These are phyloP conservation scores for Talaromyces ruber DNA, from an alignment of 495 filamentous ascomycete species.

Conservation along the genomic window DNA sequence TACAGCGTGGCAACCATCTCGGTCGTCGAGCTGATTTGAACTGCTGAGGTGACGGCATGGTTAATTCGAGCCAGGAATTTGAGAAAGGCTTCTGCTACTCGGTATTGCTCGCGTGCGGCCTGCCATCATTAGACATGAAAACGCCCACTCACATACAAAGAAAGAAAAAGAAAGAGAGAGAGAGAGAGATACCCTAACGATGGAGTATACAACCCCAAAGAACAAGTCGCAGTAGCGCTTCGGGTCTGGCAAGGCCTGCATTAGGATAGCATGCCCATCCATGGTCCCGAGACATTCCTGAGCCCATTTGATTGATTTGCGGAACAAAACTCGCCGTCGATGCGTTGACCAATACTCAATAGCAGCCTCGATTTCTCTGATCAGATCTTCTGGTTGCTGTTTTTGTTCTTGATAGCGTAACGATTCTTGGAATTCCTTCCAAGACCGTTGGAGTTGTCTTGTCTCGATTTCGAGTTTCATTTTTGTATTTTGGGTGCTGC, in stretches of 20 bases:
- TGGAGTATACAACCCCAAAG: conserved; percentile 34
- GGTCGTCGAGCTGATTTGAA: conserved; percentile 7
- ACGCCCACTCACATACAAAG: too few species aligned
- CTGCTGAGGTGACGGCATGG: conserved; percentile 21
- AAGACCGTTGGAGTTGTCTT: conserved; percentile 33
- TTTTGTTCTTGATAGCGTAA: conserved; percentile 24
- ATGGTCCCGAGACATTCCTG: conserved; percentile 29
- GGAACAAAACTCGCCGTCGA: conserved; percentile 21
- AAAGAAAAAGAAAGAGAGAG: background rate
- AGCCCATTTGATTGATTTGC: conserved; percentile 21
- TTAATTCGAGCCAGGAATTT: conserved; percentile 34
- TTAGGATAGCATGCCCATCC: conserved; percentile 24
- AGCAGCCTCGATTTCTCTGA: conserved; percentile 21
- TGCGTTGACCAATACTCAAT: conserved; percentile 24
- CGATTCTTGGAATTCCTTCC: conserved; percentile 31
- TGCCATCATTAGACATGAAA: conserved; percentile 12
- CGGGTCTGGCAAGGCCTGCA: conserved; percentile 27
- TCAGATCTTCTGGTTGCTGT: conserved; percentile 20
- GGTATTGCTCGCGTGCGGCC: conserved; percentile 38
- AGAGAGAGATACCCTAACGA: conserved; percentile 28
- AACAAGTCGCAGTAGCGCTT: conserved; percentile 34
- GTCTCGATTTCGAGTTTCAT: conserved; percentile 35
- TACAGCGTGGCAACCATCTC: conserved; percentile 28
- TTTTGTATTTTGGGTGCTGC: background rate
- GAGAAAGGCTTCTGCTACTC: conserved; percentile 34